Conservation (phyloP, 106 monocot species). For the Allium fistulosum region DNA sequence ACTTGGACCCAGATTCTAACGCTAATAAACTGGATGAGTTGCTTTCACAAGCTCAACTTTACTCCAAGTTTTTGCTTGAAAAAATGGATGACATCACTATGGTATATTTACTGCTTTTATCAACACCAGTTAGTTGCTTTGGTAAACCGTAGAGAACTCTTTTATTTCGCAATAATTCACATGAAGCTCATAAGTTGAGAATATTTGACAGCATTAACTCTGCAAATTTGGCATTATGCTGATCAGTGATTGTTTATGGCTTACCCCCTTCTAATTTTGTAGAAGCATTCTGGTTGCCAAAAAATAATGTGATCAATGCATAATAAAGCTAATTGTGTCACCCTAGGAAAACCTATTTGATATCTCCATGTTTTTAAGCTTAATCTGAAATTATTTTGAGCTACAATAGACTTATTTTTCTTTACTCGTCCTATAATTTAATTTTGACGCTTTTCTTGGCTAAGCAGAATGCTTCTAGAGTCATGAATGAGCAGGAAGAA, state of each 20-base stretch:
- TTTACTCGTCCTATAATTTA: neutral
- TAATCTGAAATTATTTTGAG: no score
- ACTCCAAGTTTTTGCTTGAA: constrained; percentile 7
- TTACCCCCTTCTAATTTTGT: no score
- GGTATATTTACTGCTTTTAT: neutral
- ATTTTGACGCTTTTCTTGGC: neutral
- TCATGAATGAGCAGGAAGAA: constrained; percentile 3
- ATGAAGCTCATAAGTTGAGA: no score
- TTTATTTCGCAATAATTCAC: no score
- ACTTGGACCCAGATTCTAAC: constrained; percentile 1
- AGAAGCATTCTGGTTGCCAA: neutral
- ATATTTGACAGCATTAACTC: no score
- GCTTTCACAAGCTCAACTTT: constrained; percentile 18
- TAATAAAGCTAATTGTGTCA: no score
- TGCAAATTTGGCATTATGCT: no score
- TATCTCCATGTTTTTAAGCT: no score
- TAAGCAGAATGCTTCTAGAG: constrained; percentile 26
- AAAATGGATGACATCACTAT: constrained; percentile 15
- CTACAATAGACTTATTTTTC: neutral
- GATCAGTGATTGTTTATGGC: no score
- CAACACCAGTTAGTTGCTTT: no score
- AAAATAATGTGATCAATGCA: neutral
- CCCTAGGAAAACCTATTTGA: no score
- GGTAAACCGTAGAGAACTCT: no score
- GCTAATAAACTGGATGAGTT: constrained; percentile 21